A percentile compares a stretch with the other conserved stretches of the same genome.
Conservation (phyloP, 345 rosid genomes). For the Populus tremula region DNA sequence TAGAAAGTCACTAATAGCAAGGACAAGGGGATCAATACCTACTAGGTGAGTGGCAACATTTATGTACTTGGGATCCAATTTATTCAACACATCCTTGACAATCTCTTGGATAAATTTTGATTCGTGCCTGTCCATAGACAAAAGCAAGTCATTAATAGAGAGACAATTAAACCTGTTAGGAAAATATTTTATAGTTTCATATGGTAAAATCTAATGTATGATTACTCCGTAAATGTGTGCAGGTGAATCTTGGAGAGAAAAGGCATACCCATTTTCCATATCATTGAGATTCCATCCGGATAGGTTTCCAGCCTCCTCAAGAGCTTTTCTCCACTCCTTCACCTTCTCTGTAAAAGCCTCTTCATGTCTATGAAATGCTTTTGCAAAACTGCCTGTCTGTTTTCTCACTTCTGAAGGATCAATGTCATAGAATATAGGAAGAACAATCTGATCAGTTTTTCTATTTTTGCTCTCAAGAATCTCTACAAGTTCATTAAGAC, state of each 20-base stretch:
- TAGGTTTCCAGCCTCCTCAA: background rate
- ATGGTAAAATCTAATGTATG: too few relatives aligned
- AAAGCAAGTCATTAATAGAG: too few relatives aligned
- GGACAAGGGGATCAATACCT: background rate
- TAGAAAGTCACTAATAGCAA: conserved; percentile 16
- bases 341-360: background rate
- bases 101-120: conserved; percentile 29
- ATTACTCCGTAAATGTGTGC: background rate
- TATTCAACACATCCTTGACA: conserved; percentile 26
- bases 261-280: background rate
- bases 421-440: conserved; percentile 2
- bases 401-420: background rate
- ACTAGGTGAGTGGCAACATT: background rate
- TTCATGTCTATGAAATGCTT: conserved; percentile 1
- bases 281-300: background rate
- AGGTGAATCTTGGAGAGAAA: background rate
- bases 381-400: background rate
- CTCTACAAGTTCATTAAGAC: background rate
- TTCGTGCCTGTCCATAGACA: conserved; percentile 18
- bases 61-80: conserved; percentile 4
- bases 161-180: background rate
- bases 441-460: background rate
- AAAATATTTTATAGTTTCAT: too few relatives aligned
- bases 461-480: background rate
- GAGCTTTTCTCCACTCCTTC: background rate